Conservation (phyloP, 257 asterid genomes). For the Perilla frutescens region DNA sequence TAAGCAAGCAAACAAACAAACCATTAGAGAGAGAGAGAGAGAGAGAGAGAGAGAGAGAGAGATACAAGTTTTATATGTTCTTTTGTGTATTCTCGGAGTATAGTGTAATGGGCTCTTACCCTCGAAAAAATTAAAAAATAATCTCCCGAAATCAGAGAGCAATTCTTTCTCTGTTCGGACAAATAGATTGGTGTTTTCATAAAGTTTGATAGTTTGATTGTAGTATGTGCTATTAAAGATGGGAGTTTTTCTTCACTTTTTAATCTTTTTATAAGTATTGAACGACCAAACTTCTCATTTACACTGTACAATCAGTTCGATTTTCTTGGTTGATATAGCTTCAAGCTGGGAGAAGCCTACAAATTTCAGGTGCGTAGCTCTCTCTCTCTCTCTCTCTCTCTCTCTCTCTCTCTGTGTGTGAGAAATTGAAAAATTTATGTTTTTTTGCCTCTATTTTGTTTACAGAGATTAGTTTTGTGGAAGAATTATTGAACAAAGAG, state of each 20-base stretch:
- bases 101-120: not conserved
- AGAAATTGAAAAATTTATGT: not conserved
- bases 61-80: not conserved
- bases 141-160: constrained; percentile 12
- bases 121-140: not conserved
- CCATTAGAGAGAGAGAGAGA: not conserved
- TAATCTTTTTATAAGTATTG: not conserved
- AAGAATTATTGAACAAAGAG: constrained; percentile 31
- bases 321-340: constrained; percentile 9
- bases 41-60: not conserved
- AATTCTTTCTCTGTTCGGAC: constrained; percentile 1
- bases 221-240: constrained; percentile 1
- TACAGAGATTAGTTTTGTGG: constrained; percentile 14
- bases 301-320: constrained; percentile 7
- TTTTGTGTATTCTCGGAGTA: not conserved
- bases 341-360: not conserved
- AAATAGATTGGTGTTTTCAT: constrained; percentile 12
- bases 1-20: not conserved
- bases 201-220: constrained; percentile 4
- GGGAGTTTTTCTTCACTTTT: not conserved
- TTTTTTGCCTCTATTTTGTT: constrained; percentile 12
- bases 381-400: constrained; percentile 8
- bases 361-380: constrained; percentile 23
- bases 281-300: not conserved
- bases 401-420: not conserved